phyloP scores from a whole-genome alignment of 2,329 filamentous ascomycete species.

The Metarhizium sp. region DNA sequence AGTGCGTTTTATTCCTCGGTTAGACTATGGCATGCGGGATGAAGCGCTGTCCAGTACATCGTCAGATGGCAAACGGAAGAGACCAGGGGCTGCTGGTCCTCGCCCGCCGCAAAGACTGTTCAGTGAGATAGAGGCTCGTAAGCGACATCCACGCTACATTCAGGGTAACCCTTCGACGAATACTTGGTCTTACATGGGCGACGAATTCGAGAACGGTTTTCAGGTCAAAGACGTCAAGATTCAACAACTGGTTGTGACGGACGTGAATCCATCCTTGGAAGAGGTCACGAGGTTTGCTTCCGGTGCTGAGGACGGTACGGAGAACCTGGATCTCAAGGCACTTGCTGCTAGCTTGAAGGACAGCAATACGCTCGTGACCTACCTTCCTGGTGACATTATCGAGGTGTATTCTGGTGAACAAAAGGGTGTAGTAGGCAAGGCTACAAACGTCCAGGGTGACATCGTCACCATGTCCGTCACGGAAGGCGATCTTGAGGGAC shows the following conservation, averaged over 20 bases:
- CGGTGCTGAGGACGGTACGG: conserved; percentile 81
- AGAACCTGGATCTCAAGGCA: conserved; percentile 86
- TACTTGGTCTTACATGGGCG: conserved; percentile 75
- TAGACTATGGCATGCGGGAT: conserved; percentile 86
- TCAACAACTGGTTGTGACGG: conserved; percentile 72
- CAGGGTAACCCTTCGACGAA: conserved; percentile 66
- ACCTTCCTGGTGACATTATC: conserved; percentile 88
- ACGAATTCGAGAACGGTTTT: conserved; percentile 89
- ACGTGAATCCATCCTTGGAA: conserved; percentile 87
- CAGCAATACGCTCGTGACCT: conserved; percentile 70
- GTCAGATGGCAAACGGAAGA: conserved; percentile 70
- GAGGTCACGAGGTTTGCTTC: conserved; percentile 93
- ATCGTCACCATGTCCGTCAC: conserved; percentile 84
- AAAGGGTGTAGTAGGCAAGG: conserved; percentile 78
- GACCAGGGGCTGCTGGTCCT: conserved; percentile 50
- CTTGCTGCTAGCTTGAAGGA: conserved; percentile 85
- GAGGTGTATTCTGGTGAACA: conserved; percentile 96
- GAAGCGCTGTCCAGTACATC: conserved; percentile 43
- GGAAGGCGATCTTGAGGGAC: conserved; percentile 71
- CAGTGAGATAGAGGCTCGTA: conserved; percentile 85
- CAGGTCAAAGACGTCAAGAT: conserved; percentile 90
- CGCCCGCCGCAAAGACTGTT: conserved; percentile 84
- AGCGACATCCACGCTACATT: conserved; percentile 61
- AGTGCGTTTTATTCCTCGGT: conserved; percentile 77
- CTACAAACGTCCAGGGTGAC: conserved; percentile 77